Evolutionary conservation across 306 rosid genomes (phyloP).

Genomic region (Prunus persica): DNA sequence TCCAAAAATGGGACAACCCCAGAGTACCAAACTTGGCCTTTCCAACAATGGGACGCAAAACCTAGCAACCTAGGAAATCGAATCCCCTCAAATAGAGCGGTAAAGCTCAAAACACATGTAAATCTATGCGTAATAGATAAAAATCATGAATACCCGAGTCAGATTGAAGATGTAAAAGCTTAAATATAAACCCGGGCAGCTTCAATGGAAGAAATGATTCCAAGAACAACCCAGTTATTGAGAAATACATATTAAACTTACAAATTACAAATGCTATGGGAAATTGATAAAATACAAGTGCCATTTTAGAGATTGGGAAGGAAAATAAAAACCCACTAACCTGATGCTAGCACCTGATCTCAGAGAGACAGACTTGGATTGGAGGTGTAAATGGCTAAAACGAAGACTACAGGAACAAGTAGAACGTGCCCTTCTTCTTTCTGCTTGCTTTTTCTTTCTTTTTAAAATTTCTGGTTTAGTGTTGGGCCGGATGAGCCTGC

Average conservation of each 20-base stretch:
- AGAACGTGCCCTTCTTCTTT: neutral
- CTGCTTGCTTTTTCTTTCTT: neutral
- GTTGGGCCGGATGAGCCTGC: neutral
- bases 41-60: neutral
- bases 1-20: neutral
- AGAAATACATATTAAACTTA: neutral
- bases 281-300: neutral
- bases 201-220: neutral
- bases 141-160: neutral
- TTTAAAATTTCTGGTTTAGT: neutral
- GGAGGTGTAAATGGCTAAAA: neutral
- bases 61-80: neutral
- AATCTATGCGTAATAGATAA: neutral
- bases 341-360: conserved; percentile 2
- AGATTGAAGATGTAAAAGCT: neutral
- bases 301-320: no score
- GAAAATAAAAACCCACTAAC: neutral
- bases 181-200: neutral
- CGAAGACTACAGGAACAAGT: neutral
- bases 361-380: conserved; percentile 2
- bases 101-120: neutral
- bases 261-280: neutral
- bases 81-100: neutral
- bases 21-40: neutral
- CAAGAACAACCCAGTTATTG: neutral